Evolutionary conservation across 345 rosid species (phyloP), one percentile per base, ranked within the genome.

Genomic region (Tarenaya hassleriana): DNA sequence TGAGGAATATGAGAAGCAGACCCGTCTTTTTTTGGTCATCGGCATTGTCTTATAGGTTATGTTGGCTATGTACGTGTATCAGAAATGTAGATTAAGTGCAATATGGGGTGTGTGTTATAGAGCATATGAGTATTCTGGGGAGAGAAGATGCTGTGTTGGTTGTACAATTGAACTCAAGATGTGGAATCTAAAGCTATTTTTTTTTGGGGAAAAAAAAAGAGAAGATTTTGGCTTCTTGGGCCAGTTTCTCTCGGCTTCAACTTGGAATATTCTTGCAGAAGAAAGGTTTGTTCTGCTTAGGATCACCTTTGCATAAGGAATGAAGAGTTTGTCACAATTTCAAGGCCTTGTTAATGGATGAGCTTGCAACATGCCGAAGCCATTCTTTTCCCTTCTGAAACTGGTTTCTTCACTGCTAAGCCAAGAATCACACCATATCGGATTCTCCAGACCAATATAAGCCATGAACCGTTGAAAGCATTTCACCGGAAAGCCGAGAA

Each of bases 381-480:
- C 64, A 76, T 73, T 38, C 76, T 70, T 73, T 70, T 55, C 60
- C 76, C 54, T 68, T 16, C 45, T 34, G 14, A 31, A 55, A 24
- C 35, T 18, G 7, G 13, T 67, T 76, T 61, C 75, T 73, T 67
- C 51, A 43, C 47, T 49, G 56, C 64, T 37, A 73, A 68, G 52
- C 60, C 56, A 51, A 35, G 69, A 65, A 70, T 29, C 51, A 29
- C 8, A 27, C 19, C 31, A 39, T 33, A 11, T 58, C 42, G 50
- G 5, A 44, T 64, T 52, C 40, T 33, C n/a, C 7, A 0, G 9
- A 33, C 4, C 14, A 11, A 16, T 10, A 10, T 44, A 67, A 52
- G 58, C 37, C 17, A 21, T 45, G 48, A 44, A 2, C 47, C 55
- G 33, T 16, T 16, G n/a, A 16, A 20, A 17, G 33, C 48, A 39